phyloP scores from a whole-genome alignment of 177 flowering plant species.

The Vitis hybrid region DNA sequence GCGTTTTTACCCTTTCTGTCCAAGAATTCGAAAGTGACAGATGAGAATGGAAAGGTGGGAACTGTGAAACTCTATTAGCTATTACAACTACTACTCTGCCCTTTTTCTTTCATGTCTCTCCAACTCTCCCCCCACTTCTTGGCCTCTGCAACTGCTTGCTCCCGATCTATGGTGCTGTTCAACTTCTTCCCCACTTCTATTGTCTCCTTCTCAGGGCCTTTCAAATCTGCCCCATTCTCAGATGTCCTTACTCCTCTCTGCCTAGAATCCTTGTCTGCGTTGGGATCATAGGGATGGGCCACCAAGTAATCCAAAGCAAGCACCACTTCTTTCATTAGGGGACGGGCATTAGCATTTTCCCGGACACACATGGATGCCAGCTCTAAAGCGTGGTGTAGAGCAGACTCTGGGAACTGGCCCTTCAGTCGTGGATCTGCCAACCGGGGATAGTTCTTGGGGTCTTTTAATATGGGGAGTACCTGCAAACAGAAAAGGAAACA shows the following conservation, averaged over 20 bases:
- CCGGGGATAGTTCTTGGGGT: constrained; percentile 8
- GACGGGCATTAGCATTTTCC: constrained; percentile 27
- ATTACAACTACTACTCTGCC: background rate
- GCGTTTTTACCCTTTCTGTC: too few species aligned
- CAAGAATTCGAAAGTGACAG: too few species aligned
- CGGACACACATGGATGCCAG: constrained; percentile 32
- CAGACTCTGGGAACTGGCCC: constrained; percentile 25
- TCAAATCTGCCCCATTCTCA: background rate
- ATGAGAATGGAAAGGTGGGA: too few species aligned
- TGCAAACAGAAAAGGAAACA: constrained; percentile 8
- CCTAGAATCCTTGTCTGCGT: background rate
- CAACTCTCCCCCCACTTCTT: constrained; percentile 36
- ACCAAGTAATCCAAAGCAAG: constrained; percentile 28
- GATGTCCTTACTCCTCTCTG: background rate
- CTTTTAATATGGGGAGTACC: constrained; percentile 25
- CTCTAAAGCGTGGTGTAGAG: constrained; percentile 21
- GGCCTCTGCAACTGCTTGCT: constrained; percentile 35
- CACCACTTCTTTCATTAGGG: constrained; percentile 29
- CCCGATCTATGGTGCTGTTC: constrained; percentile 24
- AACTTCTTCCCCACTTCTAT: constrained; percentile 10
- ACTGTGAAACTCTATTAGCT: too few species aligned
- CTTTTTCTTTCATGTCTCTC: constrained; percentile 21
- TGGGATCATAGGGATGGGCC: constrained; percentile 12
- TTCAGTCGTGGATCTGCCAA: constrained; percentile 38
- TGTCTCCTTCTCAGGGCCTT: background rate